Percentiles rank a stretch among this genome's conserved stretches.
Conservation (phyloP, 768 basidiomycete genomes). For the Rubroboletus satanas region DNA sequence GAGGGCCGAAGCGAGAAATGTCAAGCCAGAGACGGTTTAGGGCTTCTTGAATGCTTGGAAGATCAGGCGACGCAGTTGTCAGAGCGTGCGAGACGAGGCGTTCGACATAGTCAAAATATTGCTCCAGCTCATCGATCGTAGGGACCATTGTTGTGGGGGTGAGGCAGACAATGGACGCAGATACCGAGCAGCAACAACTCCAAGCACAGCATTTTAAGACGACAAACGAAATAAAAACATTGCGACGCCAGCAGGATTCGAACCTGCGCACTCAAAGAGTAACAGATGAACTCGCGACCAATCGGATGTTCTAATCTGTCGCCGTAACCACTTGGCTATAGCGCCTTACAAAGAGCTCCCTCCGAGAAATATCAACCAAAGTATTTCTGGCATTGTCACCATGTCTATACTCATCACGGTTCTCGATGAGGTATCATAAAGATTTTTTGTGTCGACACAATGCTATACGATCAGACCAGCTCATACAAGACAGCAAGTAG, state of each 20-base stretch:
- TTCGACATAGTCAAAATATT: conserved; percentile 64
- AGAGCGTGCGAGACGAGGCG: conserved; percentile 56
- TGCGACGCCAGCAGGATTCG: conserved; percentile 63
- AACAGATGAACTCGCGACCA: conserved; percentile 42
- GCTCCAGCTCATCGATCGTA: conserved; percentile 66
- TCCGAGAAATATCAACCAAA: too few relatives aligned
- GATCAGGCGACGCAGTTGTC: conserved; percentile 51
- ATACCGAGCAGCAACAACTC: not conserved
- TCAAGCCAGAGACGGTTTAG: conserved; percentile 72
- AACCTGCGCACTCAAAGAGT: conserved; percentile 69
- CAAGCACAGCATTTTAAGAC: conserved; percentile 14
- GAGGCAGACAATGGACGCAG: not conserved
- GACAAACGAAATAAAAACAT: not conserved
- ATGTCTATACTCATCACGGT: not conserved
- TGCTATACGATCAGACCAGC: conserved; percentile 10
- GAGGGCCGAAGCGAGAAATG: conserved; percentile 75
- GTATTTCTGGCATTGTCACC: not conserved
- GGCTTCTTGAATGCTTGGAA: conserved; percentile 63
- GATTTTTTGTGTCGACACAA: conserved; percentile 9
- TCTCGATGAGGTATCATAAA: conserved; percentile 3
- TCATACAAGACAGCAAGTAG: conserved; percentile 4
- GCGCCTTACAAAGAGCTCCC: conserved; percentile 38
- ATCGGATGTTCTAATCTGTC: conserved; percentile 57
- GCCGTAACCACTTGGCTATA: conserved; percentile 80
- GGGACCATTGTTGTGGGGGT: conserved; percentile 25